Conservation (phyloP, 202 grass and related monocot genomes). For the Sporobolus alterniflorus region DNA sequence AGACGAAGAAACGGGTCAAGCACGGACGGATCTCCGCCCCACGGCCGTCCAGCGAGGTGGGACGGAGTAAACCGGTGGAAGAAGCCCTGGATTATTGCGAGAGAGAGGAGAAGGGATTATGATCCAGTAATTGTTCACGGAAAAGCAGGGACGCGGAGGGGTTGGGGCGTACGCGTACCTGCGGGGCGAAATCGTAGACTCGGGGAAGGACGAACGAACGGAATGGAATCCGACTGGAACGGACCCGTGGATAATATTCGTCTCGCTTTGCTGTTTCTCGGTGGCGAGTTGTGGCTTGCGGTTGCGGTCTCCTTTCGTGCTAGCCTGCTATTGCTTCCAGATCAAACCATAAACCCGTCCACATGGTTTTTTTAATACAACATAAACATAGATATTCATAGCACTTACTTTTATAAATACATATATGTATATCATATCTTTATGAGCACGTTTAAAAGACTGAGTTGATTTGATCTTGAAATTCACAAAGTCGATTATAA, state of each 20-base stretch:
- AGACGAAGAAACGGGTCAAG: background rate
- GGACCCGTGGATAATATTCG: conserved; percentile 34
- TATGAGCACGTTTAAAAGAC: too few species aligned
- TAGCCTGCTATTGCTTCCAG: background rate
- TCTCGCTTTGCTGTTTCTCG: conserved; percentile 16
- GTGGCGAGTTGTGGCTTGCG: conserved; percentile 36
- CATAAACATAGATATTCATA: too few species aligned
- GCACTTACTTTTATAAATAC: too few species aligned
- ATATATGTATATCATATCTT: too few species aligned
- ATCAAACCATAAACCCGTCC: conserved; percentile 1
- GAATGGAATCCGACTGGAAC: conserved; percentile 34
- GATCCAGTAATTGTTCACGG: background rate
- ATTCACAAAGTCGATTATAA: too few species aligned
- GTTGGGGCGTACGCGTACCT: conserved; percentile 27
- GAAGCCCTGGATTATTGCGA: background rate
- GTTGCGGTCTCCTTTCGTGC: conserved; percentile 28
- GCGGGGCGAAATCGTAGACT: conserved; percentile 9
- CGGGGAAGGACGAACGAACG: background rate
- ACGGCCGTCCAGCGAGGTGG: background rate
- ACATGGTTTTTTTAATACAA: too few species aligned
- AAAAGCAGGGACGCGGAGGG: background rate
- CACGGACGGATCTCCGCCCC: conserved; percentile 8
- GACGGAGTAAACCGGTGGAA: background rate
- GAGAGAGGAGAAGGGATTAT: background rate
- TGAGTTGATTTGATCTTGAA: too few species aligned